Base-by-base conservation (phyloP, 768 basidiomycete genomes). In the Royoungia palumana region DNA sequence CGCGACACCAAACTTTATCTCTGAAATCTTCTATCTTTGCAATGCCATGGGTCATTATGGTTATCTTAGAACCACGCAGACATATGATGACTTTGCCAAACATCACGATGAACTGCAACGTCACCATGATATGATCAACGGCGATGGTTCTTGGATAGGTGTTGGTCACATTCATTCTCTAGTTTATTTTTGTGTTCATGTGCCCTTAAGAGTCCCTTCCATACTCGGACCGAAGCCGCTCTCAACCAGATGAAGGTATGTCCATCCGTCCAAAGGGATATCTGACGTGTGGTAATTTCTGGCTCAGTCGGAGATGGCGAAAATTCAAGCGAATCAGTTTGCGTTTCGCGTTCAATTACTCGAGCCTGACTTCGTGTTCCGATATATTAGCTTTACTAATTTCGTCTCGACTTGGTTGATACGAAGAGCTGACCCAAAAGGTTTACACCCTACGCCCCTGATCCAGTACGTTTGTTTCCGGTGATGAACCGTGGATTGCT, bases 341-440 rank as follows among this genome's bases (percentile, higher is more conserved):
- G 83, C 94, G 0, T 94, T 80, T 63, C 85, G 92, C 45, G 85
- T 87, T 1, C 93, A 94, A 52, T 75, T 99, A 2, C 73, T 87
- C 24, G 94, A 97, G 60, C 91, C 90, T 7, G 91, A 90, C 54
- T 75, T 94, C 49, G 75, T 88, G 35, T 81, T 85, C 61, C 79
- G 84, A 48, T 85, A 80, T 20, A 82, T 93, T 38, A 81, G 80
- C 16, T 97, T 94, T 69, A 83, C 82, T n/a, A 87, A 80, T 57
- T 94, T 97, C 69, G 75, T 93, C 34, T 94, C 94, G 46, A 87
- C 89, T 0, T 99, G 95, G 95, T 72, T 99, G 38, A 87, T 97
- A 47, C 81, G 94, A 13, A 80, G 88, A 53, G 93, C 85, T 25
- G 95, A 98, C 54, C 90, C 94, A 2, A 77, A 70, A 49, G 83